Base-by-base conservation (phyloP, 345 rosid genomes). In the Rhodamnia argentea region DNA sequence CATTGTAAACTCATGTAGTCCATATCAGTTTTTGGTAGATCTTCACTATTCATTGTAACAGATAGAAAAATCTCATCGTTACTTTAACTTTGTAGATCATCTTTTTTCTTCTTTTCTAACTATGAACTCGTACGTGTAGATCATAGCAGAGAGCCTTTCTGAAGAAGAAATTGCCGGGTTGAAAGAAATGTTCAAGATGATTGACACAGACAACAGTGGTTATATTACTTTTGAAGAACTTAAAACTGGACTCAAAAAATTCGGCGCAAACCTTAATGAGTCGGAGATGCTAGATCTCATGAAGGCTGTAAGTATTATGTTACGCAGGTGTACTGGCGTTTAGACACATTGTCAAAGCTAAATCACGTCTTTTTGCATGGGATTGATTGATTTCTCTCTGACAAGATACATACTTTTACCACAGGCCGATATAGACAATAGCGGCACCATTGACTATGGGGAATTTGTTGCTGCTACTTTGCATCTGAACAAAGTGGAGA, bases 81-180 rank as follows among this genome's bases (percentile, higher is more conserved):
- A 70, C 78, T 37, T 32, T 37, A 70, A 37, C 2, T 2, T 32
- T 2, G 47, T 20, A 32, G 26, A 6, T 64, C 44, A 70, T 70
- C 76, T 37, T 70, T 37, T 70, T 70, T 1, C 47, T 37, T 70
- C 47, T 20, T 70, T 37, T 9, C 42, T 70, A 37, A 70, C 78
- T 70, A 44, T 70, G 18, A 23, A 13, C n/a, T 42, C 12, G 10
- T 55, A 24, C 26, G 15, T 82, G 87, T 60, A 95, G 99, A 90
- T 96, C 58, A 94, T 93, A 84, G 97, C 96, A 82, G 93, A 93
- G 88, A 90, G 90, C 86, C 93, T 96, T 42, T 94, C 97, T 2
- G 95, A 94, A 83, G 96, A 95, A 88, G 96, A 95, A 92, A 95
- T 96, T 84, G 94, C 95, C 0, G 95, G 93, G 51, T 86, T 96